Base-by-base conservation (phyloP, 164 flowering plant species). In the Piper longum region DNA sequence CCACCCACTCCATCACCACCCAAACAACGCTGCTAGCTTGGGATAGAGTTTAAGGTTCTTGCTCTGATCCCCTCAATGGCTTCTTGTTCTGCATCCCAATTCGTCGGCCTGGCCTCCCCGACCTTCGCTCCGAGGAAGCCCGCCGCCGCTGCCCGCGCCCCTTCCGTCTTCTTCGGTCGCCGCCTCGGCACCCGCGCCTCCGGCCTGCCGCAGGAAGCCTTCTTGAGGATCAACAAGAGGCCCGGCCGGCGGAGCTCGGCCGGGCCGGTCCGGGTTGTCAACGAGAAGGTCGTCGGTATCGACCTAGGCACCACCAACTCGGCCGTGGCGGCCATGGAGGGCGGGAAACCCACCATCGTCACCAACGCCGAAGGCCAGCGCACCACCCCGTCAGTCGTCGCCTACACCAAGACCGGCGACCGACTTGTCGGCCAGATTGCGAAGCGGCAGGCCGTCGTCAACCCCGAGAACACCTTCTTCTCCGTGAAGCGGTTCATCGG, bases 301-400 rank as follows among this genome's bases (percentile, higher is more conserved):
- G 88, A 84, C 61, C 73, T 84, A 4, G 88, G 88, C 5, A 84
- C 88, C 0, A 84, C 88, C 41, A 84, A 84, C 60, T 84, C 88
- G 0, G 88, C 88, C 1, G 88, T 84, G 43, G 88, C 84, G 3
- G 88, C 84, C 1, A 84, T 84, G 88, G 88, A 84, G 54, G 88
- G 88, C 16, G 88, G 88, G 51, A 83, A 89, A 74, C 97, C 97
- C 4, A 85, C 91, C 2, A 89, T 89, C 4, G 81, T 89, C 1
- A 80, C 84, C 1, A 83, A 83, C 59, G 80, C 84, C 2, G 88
- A 83, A 63, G 88, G 88, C 2, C 88, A 83, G 69, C 66, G 98
- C 18, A 91, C 98, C 58, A 91, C 98, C 41, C 98, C 98, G 17
- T 89, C 98, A 0, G 98, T 92, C 43, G 98, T 92, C 19, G 98